These are phyloP conservation scores for Sarocladium oryzae DNA, from an alignment of 2,329 filamentous ascomycete genomes.

Conservation along the genomic window DNA sequence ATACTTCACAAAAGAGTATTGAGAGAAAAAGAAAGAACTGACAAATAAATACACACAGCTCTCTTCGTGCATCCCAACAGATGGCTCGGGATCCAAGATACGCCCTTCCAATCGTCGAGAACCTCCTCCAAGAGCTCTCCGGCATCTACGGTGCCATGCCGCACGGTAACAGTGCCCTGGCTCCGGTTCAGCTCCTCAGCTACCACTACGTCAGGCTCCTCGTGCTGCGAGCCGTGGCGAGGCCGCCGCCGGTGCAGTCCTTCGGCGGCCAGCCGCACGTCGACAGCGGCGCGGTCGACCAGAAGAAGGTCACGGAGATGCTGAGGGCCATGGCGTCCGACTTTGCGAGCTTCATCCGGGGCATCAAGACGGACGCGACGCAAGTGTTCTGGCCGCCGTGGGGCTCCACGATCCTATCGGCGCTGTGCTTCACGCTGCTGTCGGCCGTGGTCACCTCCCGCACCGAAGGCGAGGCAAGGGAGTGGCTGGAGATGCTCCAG, in stretches of 20 bases:
- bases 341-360: constrained; percentile 8
- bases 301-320: neutral
- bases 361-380: constrained; percentile 11
- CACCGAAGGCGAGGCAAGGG: constrained; percentile 10
- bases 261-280: no score
- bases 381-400: constrained; percentile 16
- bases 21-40: no score
- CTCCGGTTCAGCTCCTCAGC: neutral
- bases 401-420: constrained; percentile 14
- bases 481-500: constrained; percentile 14
- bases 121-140: neutral
- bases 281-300: no score
- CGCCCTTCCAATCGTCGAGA: neutral
- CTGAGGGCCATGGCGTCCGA: constrained; percentile 1
- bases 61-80: constrained; percentile 3
- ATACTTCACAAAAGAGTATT: no score
- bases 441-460: constrained; percentile 11
- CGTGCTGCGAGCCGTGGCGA: neutral
- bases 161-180: neutral
- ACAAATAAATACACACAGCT: neutral
- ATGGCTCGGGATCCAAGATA: neutral
- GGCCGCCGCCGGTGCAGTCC: neutral
- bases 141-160: neutral
- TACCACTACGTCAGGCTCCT: constrained; percentile 3
- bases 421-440: constrained; percentile 14